Evolutionary conservation across 768 basidiomycete species (phyloP).

Genomic region (Trametes cubensis): DNA sequence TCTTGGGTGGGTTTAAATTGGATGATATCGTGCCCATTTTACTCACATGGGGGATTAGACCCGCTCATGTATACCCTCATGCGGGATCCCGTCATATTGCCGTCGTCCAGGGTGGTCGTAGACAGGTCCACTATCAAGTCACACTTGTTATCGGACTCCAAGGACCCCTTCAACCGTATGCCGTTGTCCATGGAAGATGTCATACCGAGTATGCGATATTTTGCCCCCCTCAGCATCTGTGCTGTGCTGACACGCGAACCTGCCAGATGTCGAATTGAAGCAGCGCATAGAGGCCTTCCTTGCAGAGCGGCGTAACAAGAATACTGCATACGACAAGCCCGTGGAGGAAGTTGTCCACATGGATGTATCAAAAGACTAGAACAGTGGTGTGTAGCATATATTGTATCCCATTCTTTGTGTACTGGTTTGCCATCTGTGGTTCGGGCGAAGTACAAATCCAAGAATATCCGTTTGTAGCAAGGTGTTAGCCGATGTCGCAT

Average conservation of each 20-base stretch:
- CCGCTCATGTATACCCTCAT: conserved; percentile 91
- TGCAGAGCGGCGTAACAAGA: conserved; percentile 40
- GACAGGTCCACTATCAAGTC: conserved; percentile 95
- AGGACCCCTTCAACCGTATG: conserved; percentile 93
- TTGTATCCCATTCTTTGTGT: conserved; percentile 9
- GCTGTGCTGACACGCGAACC: conserved; percentile 20
- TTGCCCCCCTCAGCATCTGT: background rate
- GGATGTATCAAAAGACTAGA: conserved; percentile 31
- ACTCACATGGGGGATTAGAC: conserved; percentile 48
- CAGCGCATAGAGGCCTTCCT: conserved; percentile 50
- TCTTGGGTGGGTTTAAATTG: conserved; percentile 62
- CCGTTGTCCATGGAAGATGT: conserved; percentile 83
- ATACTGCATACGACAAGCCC: conserved; percentile 34
- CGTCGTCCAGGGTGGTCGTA: conserved; percentile 75
- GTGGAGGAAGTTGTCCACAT: conserved; percentile 36
- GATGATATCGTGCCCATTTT: too few species aligned
- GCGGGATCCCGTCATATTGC: conserved; percentile 92
- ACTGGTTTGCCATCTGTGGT: background rate
- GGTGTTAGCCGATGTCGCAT: too few species aligned
- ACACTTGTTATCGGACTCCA: conserved; percentile 86
- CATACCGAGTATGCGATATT: conserved; percentile 59
- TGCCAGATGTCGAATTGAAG: conserved; percentile 47
- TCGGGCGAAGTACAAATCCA: too few species aligned
- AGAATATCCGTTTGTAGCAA: too few species aligned
- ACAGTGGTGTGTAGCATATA: conserved; percentile 13